Evolutionary conservation across 768 basidiomycete genomes (phyloP), one percentile per base, ranked within the genome.

Genomic region (Boletus sp.): DNA sequence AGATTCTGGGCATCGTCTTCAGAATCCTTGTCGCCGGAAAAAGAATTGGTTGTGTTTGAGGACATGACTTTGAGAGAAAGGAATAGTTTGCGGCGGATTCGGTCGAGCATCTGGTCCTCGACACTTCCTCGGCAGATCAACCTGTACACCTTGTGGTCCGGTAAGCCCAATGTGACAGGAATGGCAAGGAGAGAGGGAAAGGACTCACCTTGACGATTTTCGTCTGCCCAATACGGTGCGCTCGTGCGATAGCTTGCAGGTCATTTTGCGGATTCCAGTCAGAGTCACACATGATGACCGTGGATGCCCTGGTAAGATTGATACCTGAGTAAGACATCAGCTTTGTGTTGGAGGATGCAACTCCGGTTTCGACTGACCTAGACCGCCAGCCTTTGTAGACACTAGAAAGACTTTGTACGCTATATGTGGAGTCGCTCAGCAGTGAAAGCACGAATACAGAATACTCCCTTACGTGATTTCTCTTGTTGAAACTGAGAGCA

Each of bases 231-330:
- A 89, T 87, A 10, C 90, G 81, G 67, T 92, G 90, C 0, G 90
- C 90, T 39, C 90, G 79, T 23, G 90, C 90, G 68, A 92, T 90
- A 1, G 90, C 90, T 70, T 92, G 90, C 7, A 92, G 72, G 66
- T 93, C 90, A 65, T 89, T 91, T 68, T 90, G 81, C 15, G 83
- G 83, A 65, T 83, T 83, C 82, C 83, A 83, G 43, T 83, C 82
- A 0, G 77, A 80, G 66, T 92, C 90, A 59, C 85, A 87, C 77
- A 92, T 87, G 64, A 91, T 84, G 58, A 90, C 88, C 4, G 83
- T 85, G 43, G 88, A 81, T 5, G 90, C 90, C 54, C 80, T 90
- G 51, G 90, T 90, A 47, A 93, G 77, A 63, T 93, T 93, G 72
- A 93, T 90, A 46, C 90, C 89, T 74, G 34, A 37, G 64, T 60